Evolutionary conservation across 345 rosid genomes (phyloP), one percentile per base, ranked within the genome.

Genomic region (Populus simonii): DNA sequence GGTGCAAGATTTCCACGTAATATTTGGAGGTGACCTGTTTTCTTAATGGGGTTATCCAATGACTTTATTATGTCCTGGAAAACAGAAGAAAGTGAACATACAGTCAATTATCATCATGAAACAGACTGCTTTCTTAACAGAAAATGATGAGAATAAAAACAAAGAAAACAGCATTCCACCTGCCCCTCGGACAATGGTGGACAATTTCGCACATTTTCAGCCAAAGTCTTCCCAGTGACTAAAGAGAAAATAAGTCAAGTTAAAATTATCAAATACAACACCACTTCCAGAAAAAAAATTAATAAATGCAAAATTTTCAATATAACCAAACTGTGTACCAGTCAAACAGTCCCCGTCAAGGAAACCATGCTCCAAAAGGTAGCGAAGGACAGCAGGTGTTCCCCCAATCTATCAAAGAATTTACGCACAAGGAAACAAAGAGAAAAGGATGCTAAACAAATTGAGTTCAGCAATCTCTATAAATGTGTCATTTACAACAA

Each of bases 201-300:
- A 81, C 91, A 92, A 71, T 75, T 81, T 83, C 80, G 79, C 62
- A 89, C 83, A 79, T 94, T 94, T 86, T 96, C 97, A 73, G 94
- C 97, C 85, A 94, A 79, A 45, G 98, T 92, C 88, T 91, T 95
- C 80, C 98, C 98, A 33, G 99, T 94, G 53, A 96, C 98, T 96
- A 77, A 73, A 81, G 63, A 65, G 53, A 22, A 83, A 76, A 25
- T 17, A 62, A n/a, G 72, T 74, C 29, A 70, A 66, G 23, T 63
- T 38, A 70, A 20, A 27, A 63, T 31, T 23, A 70, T 36, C 7
- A 13, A 55, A 79, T 51, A 62, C 68, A 66, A 45, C 39, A 49
- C 8, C 47, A 71, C 23, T 68, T 15, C 29, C n/a, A n/a, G 65
- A 71, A 75, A 75, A 63, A 62, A 41, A 41, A 4, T 78, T 29